These are phyloP conservation scores for Mortierella sp. DNA, from an alignment of 371 early-diverging fungal species.

Conservation along the genomic window DNA sequence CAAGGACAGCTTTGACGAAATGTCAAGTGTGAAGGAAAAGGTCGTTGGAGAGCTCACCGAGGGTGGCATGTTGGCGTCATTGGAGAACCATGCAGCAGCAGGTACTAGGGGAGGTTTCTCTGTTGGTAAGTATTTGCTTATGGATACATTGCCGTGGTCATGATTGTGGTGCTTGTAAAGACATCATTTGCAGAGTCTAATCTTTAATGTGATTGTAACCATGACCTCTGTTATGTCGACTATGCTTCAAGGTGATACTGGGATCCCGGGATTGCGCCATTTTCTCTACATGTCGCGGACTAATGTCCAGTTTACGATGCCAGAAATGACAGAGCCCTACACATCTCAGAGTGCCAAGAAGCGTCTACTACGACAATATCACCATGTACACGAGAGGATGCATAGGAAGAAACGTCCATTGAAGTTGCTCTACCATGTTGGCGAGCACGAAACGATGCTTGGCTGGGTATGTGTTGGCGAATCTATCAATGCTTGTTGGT, in stretches of 20 bases:
- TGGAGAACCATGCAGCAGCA: constrained; percentile 46
- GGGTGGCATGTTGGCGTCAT: constrained; percentile 31
- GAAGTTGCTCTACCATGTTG: constrained; percentile 69
- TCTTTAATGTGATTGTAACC: too few species aligned
- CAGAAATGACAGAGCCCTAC: constrained; percentile 65
- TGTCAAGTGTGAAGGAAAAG: constrained; percentile 74
- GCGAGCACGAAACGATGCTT: constrained; percentile 71
- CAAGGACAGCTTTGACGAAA: constrained; percentile 85
- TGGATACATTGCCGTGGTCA: background rate
- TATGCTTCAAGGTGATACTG: constrained; percentile 63
- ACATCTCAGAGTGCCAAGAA: constrained; percentile 54
- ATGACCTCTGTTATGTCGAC: too few species aligned
- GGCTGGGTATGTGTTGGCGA: constrained; percentile 69
- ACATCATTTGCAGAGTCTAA: too few species aligned
- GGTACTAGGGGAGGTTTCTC: constrained; percentile 52
- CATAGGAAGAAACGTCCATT: constrained; percentile 66
- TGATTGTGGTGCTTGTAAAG: background rate
- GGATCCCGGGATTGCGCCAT: constrained; percentile 77
- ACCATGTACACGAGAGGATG: constrained; percentile 73
- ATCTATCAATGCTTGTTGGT: too few species aligned
- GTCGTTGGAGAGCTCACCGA: constrained; percentile 67
- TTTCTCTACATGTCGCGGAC: constrained; percentile 79
- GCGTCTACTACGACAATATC: constrained; percentile 71
- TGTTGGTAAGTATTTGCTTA: constrained; percentile 29
- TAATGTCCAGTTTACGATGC: constrained; percentile 76